Evolutionary conservation across 2,329 filamentous ascomycete genomes (phyloP).

Genomic region (Apiospora hydei): DNA sequence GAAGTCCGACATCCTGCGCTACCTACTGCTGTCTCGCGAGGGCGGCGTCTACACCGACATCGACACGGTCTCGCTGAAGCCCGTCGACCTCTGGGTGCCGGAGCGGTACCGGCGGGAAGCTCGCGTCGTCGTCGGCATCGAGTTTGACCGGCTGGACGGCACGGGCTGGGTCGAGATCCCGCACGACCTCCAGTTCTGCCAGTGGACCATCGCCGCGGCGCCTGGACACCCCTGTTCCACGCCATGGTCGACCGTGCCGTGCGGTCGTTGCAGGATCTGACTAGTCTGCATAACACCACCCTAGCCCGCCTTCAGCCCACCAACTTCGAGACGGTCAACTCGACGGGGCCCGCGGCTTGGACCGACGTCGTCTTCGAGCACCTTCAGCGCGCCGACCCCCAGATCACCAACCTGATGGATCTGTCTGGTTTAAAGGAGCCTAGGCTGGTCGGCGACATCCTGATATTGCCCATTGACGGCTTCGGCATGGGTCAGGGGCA

Average conservation of each 20-base stretch:
- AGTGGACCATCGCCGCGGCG: slow-evolving; percentile 45
- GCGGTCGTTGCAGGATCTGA: slow-evolving; percentile 32
- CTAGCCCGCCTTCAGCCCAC: slow-evolving; percentile 31
- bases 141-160: slow-evolving; percentile 42
- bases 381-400: slow-evolving; percentile 34
- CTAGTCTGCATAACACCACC: slow-evolving; percentile 23
- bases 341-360: slow-evolving; percentile 43
- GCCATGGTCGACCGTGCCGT: slow-evolving; percentile 38
- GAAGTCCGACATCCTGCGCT: slow-evolving; percentile 64
- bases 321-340: slow-evolving; percentile 42
- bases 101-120: slow-evolving; percentile 33
- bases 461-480: slow-evolving; percentile 38
- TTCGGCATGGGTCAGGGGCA: slow-evolving; percentile 41
- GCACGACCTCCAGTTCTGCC: slow-evolving; percentile 43
- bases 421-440: slow-evolving; percentile 30
- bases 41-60: slow-evolving; percentile 60
- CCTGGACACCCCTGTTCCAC: slow-evolving; percentile 41
- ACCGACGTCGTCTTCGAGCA: slow-evolving; percentile 42
- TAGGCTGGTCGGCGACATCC: slow-evolving; percentile 30
- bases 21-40: slow-evolving; percentile 72
- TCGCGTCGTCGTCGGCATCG: slow-evolving; percentile 41
- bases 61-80: slow-evolving; percentile 51
- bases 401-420: slow-evolving; percentile 29
- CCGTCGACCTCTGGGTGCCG: slow-evolving; percentile 61
- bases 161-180: slow-evolving; percentile 38